Percentiles rank a stretch among this genome's conserved stretches.
Evolutionary conservation across 805 yeast genomes (phyloP).

Genomic region (Brettanomyces anomalus): DNA sequence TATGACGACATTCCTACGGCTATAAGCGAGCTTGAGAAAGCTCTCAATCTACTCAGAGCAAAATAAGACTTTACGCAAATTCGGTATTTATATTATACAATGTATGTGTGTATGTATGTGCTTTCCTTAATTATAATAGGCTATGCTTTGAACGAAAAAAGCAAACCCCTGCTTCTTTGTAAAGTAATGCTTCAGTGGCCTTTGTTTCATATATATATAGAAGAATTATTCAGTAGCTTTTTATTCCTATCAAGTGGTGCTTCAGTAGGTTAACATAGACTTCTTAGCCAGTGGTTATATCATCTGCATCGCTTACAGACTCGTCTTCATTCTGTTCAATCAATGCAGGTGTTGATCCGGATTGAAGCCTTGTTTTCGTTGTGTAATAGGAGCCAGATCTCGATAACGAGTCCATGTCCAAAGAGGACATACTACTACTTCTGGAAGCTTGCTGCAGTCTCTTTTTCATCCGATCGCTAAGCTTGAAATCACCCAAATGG

Average conservation of each 20-base stretch:
- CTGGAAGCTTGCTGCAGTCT: constrained; percentile 15
- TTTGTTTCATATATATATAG: no score
- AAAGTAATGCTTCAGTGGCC: no score
- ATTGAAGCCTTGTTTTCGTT: constrained; percentile 5
- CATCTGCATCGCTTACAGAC: background rate
- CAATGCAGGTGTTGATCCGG: constrained; percentile 9
- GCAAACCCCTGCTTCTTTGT: no score
- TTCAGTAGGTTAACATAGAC: no score
- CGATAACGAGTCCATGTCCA: constrained; percentile 12
- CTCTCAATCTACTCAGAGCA: constrained; percentile 36
- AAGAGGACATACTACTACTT: constrained; percentile 9
- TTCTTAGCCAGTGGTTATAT: background rate
- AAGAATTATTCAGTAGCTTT: no score
- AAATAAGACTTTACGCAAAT: background rate
- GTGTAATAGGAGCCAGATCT: constrained; percentile 13
- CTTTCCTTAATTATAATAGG: background rate
- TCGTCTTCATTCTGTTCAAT: constrained; percentile 7
- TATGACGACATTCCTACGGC: constrained; percentile 71
- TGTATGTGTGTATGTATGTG: background rate
- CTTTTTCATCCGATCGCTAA: constrained; percentile 23
- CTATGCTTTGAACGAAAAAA: no score
- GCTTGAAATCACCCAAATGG: constrained; percentile 17
- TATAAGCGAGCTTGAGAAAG: constrained; percentile 45
- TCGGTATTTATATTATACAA: background rate
- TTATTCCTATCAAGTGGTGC: no score